Evolutionary conservation across 2,329 filamentous ascomycete genomes (phyloP).

Genomic region (Trichoderma sp.): DNA sequence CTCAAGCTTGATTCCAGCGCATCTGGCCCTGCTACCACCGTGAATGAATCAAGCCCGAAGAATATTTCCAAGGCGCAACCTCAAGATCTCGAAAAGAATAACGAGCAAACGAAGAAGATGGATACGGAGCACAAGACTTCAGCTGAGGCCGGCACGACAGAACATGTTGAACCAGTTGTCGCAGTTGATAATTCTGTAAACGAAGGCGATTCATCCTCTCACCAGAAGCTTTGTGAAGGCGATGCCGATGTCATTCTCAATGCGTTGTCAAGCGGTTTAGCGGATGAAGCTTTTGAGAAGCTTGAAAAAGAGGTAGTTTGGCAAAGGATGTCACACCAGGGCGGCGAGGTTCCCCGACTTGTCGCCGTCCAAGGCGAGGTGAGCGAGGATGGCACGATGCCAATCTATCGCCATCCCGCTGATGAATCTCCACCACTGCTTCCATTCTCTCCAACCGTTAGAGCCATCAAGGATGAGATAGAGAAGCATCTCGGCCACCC

Average conservation of each 20-base stretch:
- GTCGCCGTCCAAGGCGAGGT: conserved; percentile 84
- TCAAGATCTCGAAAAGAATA: conserved; percentile 1
- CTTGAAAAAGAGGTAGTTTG: conserved; percentile 75
- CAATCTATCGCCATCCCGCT: conserved; percentile 91
- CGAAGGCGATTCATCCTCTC: conserved; percentile 14
- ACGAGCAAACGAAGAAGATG: conserved; percentile 14
- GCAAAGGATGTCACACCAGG: conserved; percentile 90
- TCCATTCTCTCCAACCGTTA: conserved; percentile 71
- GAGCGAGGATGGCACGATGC: conserved; percentile 66
- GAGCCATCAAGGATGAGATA: conserved; percentile 63
- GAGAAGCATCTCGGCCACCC: conserved; percentile 73
- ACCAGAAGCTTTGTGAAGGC: conserved; percentile 68
- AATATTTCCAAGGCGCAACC: not conserved
- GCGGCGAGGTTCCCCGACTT: conserved; percentile 84
- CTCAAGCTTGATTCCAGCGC: conserved; percentile 31
- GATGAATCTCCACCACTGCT: conserved; percentile 80
- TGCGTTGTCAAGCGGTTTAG: conserved; percentile 58
- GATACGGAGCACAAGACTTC: conserved; percentile 23
- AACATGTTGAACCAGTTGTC: not conserved
- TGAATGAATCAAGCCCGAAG: not conserved
- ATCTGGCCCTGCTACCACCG: conserved; percentile 22
- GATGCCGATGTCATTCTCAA: conserved; percentile 74
- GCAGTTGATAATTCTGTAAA: not conserved
- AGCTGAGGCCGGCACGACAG: conserved; percentile 1
- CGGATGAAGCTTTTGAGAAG: conserved; percentile 62